Conservation (phyloP, 1,284 basidiomycete genomes). For the Earliella scabrosa region DNA sequence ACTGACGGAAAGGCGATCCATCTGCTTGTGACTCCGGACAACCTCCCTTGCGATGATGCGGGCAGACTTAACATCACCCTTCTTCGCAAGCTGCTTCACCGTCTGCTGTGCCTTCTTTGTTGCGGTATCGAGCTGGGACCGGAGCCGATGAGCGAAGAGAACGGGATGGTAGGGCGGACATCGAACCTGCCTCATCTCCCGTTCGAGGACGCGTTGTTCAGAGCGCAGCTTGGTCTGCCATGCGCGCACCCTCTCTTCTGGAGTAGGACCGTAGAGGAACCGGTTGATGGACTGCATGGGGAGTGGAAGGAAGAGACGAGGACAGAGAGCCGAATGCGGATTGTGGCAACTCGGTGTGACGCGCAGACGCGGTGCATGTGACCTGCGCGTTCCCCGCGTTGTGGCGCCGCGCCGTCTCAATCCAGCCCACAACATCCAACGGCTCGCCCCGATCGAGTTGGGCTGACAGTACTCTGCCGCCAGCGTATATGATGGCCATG, state of each 20-base stretch:
- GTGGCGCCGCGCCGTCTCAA: too few species aligned
- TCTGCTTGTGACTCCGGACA: conserved; percentile 95
- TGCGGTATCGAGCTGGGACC: conserved; percentile 77
- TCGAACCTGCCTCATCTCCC: conserved; percentile 92
- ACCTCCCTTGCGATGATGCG: conserved; percentile 92
- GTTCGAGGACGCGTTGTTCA: conserved; percentile 83
- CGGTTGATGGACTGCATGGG: conserved; percentile 87
- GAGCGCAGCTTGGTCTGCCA: conserved; percentile 88
- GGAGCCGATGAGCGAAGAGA: conserved; percentile 26
- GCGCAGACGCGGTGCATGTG: conserved; percentile 27
- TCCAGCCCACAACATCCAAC: too few species aligned
- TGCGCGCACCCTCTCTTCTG: conserved; percentile 87
- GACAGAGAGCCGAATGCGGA: conserved; percentile 2
- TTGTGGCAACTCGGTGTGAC: conserved; percentile 15
- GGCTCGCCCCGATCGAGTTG: background rate
- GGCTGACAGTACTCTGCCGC: conserved; percentile 10
- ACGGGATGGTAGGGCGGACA: conserved; percentile 20
- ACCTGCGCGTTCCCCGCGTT: background rate
- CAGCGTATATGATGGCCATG: too few species aligned
- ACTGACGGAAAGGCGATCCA: conserved; percentile 88
- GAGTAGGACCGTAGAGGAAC: conserved; percentile 93
- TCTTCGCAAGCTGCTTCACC: conserved; percentile 90
- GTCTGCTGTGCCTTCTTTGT: conserved; percentile 82
- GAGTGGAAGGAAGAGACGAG: conserved; percentile 4
- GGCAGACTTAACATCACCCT: conserved; percentile 93